Conservation (phyloP, 2,329 filamentous ascomycete species). For the Paraconiothyrium brasiliense region DNA sequence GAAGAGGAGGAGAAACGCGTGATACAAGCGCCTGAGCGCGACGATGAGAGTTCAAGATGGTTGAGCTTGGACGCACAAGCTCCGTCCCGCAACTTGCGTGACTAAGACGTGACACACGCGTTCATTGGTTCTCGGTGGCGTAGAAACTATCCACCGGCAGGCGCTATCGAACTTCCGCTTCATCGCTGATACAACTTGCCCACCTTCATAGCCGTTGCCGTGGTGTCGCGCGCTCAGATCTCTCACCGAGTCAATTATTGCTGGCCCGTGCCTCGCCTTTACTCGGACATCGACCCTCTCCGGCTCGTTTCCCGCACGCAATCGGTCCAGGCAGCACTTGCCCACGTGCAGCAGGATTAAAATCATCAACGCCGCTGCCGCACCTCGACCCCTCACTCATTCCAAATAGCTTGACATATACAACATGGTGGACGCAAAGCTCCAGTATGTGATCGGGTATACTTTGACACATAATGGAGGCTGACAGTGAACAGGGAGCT, state of each 20-base stretch:
- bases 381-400: constrained; percentile 12
- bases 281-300: constrained; percentile 23
- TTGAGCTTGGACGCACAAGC: constrained; percentile 32
- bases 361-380: constrained; percentile 29
- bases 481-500: constrained; percentile 73
- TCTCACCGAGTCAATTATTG: constrained; percentile 28
- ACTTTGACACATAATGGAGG: neutral
- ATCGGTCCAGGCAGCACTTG: constrained; percentile 32
- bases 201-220: constrained; percentile 41
- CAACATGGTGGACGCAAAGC: constrained; percentile 53
- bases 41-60: constrained; percentile 30
- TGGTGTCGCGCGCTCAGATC: constrained; percentile 33
- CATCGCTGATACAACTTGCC: constrained; percentile 32
- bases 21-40: constrained; percentile 22
- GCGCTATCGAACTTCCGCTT: constrained; percentile 13
- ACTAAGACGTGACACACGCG: constrained; percentile 35
- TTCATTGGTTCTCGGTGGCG: constrained; percentile 34
- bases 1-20: constrained; percentile 25
- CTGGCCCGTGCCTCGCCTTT: constrained; percentile 34
- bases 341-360: constrained; percentile 22
- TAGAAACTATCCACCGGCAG: constrained; percentile 27
- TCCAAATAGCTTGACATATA: constrained; percentile 10
- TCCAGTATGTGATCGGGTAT: constrained; percentile 48
- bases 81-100: constrained; percentile 21
- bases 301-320: constrained; percentile 20